Base-by-base conservation (phyloP, 2,329 filamentous ascomycete species). In the Zymoseptoria pseudotritici region DNA sequence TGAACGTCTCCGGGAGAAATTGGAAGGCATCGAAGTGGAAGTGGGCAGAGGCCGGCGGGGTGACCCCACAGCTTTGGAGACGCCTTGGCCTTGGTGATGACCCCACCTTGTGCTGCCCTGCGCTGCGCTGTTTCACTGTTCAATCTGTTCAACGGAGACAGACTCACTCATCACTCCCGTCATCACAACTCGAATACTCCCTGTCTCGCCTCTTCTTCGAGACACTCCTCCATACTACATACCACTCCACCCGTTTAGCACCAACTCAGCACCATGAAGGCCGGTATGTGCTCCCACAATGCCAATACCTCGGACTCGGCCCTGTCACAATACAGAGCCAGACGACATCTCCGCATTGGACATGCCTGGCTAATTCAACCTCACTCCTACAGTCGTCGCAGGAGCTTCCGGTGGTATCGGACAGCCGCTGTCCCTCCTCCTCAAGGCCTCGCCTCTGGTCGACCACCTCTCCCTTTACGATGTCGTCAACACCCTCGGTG, bases 401-500 rank as follows among this genome's bases (percentile, higher is more conserved):
- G 94, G 94, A 79, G 94, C 93, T 76, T 87, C 93, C 77, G 94
- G 94, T 80, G 94, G 94, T 82, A 99, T 99, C 86, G 94, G 93
- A 78, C 93, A 97, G 92, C 94, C 94, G 69, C 84, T 99, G 72
- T 99, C 94, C 67, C 90, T 99, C 69, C 89, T 99, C 71, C 84
- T 97, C 76, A 99, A 99, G 86, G 86, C 89, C 68, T 90, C 83
- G 74, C 89, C 91, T 66, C 86, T 91, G 73, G 83, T 99, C 72
- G 88, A 93, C 72, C 90, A 97, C 82, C 90, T 99, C 71, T 83
- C 91, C 63, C 89, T 99, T 71, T 99, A 97, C 83, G 94, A 99
- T 96, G 92, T 99, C 68, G 93, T 97, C 78, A 97, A 97, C 85
- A 95, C 91, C 55, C 92, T 91, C 70, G 94, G 94, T 78, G 94